Percentiles rank a stretch among this genome's conserved stretches.
Conservation (phyloP, 352 stramenopile genomes). For the Thalassiosira sp. region DNA sequence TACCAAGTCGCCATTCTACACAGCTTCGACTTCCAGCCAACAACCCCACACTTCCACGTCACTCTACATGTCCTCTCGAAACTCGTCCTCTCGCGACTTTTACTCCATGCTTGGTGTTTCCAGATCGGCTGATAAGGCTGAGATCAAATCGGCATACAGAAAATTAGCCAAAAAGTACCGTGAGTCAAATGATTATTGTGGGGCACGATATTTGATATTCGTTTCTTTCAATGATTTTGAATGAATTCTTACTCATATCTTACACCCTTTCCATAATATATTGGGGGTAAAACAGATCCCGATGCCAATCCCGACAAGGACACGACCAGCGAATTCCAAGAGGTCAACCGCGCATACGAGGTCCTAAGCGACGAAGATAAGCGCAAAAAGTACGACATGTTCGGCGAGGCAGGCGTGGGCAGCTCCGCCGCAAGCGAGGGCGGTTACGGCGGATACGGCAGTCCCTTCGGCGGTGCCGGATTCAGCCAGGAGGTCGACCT, state of each 20-base stretch:
- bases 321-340: conserved; percentile 91
- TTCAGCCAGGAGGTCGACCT: conserved; percentile 82
- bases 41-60: conserved; percentile 11
- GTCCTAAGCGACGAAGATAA: conserved; percentile 91
- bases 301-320: conserved; percentile 86
- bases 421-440: conserved; percentile 71
- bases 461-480: conserved; percentile 63
- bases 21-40: not conserved
- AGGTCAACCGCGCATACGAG: conserved; percentile 93
- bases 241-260: too few species aligned
- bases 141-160: conserved; percentile 97
- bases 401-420: conserved; percentile 84
- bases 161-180: conserved; percentile 82
- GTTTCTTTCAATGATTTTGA: too few species aligned
- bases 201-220: too few species aligned
- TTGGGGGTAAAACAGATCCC: too few species aligned
- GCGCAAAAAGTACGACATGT: conserved; percentile 92
- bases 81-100: too few species aligned
- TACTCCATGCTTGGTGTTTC: conserved; percentile 91
- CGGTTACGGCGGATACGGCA: conserved; percentile 51
- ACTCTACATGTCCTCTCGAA: conserved; percentile 73
- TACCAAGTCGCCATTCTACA: not conserved
- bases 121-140: conserved; percentile 85
- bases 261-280: too few species aligned
- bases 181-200: too few species aligned